Conservation (phyloP, 352 stramenopile genomes). For the Pythium insidiosum region DNA sequence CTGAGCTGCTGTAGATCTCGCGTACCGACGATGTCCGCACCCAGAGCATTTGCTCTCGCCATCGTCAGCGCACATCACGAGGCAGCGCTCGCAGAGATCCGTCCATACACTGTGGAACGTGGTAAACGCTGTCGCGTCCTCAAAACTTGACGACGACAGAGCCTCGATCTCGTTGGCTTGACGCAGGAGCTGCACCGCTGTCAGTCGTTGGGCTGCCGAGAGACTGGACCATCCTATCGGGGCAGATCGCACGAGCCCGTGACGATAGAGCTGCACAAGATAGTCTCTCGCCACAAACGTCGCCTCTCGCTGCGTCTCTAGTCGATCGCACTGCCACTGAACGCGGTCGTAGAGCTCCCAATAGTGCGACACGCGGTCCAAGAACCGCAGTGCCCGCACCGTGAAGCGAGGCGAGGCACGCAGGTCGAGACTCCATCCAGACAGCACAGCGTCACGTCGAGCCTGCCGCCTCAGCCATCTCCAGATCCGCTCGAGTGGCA, state of each 20-base stretch:
- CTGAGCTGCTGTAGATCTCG: constrained; percentile 19
- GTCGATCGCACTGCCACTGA: constrained; percentile 12
- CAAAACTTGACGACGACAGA: no score
- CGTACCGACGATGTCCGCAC: constrained; percentile 22
- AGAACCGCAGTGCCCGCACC: constrained; percentile 19
- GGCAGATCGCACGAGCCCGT: constrained; percentile 18
- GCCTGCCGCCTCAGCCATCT: no score
- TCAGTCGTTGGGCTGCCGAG: no score
- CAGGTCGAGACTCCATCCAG: constrained; percentile 22
- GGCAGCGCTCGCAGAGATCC: constrained; percentile 37
- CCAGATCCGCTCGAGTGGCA: constrained; percentile 23
- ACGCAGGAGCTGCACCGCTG: neutral
- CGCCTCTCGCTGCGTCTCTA: constrained; percentile 25
- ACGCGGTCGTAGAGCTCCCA: constrained; percentile 22
- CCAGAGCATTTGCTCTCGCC: neutral
- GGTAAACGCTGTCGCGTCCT: constrained; percentile 14
- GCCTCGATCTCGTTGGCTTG: neutral
- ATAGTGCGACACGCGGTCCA: constrained; percentile 22
- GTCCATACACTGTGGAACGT: constrained; percentile 38
- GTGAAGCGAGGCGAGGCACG: constrained; percentile 20
- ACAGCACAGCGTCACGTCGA: no score
- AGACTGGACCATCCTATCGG: no score
- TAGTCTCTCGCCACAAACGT: constrained; percentile 26
- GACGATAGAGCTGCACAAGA: constrained; percentile 20
- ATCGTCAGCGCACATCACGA: constrained; percentile 13